Base-by-base conservation (phyloP, 2,329 filamentous ascomycete species). In the Aureobasidium uvarum region DNA sequence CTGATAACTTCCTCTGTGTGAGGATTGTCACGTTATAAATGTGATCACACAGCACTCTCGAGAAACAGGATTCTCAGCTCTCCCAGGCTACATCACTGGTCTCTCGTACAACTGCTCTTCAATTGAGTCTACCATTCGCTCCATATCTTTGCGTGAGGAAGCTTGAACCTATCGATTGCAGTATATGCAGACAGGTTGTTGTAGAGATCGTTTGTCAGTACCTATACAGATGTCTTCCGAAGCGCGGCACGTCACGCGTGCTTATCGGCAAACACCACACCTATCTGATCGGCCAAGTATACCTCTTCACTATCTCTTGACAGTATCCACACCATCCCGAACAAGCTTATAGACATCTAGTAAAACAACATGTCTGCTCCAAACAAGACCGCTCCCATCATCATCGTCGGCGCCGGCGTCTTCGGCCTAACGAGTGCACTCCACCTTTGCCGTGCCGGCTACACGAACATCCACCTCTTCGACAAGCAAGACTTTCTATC, bases 391-490 rank as follows among this genome's bases (percentile, higher is more conserved):
- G 54, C 55, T 2, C 3, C 43, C 14, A 54, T 65, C 33, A 52
- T 60, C 31, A 79, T 81, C 52, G 68, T 81, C 16, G 79, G 79
- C 50, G 75, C 75, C 20, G 79, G 79, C n/a, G 79, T 81, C 52
- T 77, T 81, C 33, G 79, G 79, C 41, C 70, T 79, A 58, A 77
- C 75, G n/a, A 77, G 77, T 8, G 78, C 79, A 28, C 67, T 73
- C 5, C 71, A 73, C 45, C 70, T 74, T 10, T 63, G 70, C 20
- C 60, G 66, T 41, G 64, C 68, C 39, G 71, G 71, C 52, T 72
- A 73, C 45, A 69, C 65, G 5, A 71, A 72, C 62, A 67, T 74
- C 16, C 68, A 69, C 25, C 31, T 74, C 43, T 73, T 73, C 52
- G 72, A 66, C 41, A 28, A 54, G 8, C 63, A 72, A 39, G 65